These are phyloP conservation scores for Tetratostichococcus sp. DNA, from an alignment of 139 green algal genomes.

Conservation along the genomic window DNA sequence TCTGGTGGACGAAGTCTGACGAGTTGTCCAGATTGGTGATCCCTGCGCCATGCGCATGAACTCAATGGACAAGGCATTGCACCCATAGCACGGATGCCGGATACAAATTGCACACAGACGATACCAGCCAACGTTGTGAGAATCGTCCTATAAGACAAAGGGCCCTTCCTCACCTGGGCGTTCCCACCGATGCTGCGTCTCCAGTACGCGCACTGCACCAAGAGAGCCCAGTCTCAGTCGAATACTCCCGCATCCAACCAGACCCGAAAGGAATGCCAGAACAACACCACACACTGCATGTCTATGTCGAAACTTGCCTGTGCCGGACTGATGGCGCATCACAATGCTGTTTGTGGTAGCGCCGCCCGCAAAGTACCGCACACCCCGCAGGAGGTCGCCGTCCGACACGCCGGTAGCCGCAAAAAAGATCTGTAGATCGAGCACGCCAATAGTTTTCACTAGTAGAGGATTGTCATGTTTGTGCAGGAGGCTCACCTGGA, in stretches of 20 bases:
- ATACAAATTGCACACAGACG: too few relatives aligned
- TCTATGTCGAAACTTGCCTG: conserved; percentile 22
- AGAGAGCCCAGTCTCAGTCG: not conserved
- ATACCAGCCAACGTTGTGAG: too few relatives aligned
- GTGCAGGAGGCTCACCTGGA: too few relatives aligned
- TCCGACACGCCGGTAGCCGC: conserved; percentile 76
- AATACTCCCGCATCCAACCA: not conserved
- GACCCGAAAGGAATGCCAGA: not conserved
- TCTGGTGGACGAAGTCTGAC: not conserved
- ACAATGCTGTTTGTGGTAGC: conserved; percentile 74
- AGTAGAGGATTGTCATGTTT: too few relatives aligned
- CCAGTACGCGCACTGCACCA: conserved; percentile 55
- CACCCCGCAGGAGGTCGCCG: conserved; percentile 67
- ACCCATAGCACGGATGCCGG: too few relatives aligned
- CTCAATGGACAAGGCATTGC: too few relatives aligned
- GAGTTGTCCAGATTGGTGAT: not conserved
- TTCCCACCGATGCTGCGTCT: conserved; percentile 63
- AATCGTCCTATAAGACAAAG: too few relatives aligned
- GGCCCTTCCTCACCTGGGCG: not conserved
- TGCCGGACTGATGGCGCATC: conserved; percentile 69
- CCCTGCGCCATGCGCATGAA: too few relatives aligned
- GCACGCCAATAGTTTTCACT: too few relatives aligned
- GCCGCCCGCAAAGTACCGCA: conserved; percentile 56
- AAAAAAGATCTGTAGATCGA: conserved; percentile 69
- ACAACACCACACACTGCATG: not conserved